Evolutionary conservation across 768 basidiomycete species (phyloP).

Genomic region (Coprinopsis marcescibilis): DNA sequence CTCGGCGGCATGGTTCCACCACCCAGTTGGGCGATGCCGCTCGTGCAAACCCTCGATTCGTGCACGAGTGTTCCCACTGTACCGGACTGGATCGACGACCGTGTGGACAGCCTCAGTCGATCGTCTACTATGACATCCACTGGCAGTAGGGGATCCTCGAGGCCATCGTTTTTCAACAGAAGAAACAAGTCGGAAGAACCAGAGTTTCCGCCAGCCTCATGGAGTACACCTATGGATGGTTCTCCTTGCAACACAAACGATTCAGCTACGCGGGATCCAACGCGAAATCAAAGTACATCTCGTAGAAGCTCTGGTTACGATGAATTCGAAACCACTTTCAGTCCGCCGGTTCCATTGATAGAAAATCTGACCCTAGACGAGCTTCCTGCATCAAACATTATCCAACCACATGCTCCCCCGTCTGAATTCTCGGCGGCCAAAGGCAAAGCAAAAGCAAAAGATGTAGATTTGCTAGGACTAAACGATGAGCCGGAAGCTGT

Average conservation of each 20-base stretch:
- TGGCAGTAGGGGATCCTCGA: too few species aligned
- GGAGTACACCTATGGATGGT: slow-evolving; percentile 49
- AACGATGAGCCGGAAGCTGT: neutral
- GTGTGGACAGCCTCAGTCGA: too few species aligned
- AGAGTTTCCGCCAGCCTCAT: slow-evolving; percentile 59
- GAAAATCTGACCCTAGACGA: too few species aligned
- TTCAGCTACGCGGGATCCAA: neutral
- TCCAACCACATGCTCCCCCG: too few species aligned
- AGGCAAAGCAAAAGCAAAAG: too few species aligned
- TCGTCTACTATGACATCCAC: too few species aligned
- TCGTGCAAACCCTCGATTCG: slow-evolving; percentile 69
- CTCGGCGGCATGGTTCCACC: slow-evolving; percentile 70
- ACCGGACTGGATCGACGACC: slow-evolving; percentile 55
- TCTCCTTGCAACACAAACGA: slow-evolving; percentile 44
- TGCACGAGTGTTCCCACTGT: slow-evolving; percentile 67
- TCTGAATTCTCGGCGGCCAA: too few species aligned
- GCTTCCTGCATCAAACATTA: too few species aligned
- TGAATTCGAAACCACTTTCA: too few species aligned
- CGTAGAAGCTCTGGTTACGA: slow-evolving; percentile 26
- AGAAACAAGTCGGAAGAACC: slow-evolving; percentile 41
- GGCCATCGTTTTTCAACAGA: slow-evolving; percentile 31
- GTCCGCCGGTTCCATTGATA: too few species aligned
- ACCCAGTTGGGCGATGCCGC: slow-evolving; percentile 72
- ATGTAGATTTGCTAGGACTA: too few species aligned
- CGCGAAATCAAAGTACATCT: neutral